These are phyloP conservation scores for Sugiyamaella japonica DNA, from an alignment of 1,139 yeast genomes.

Conservation along the genomic window DNA sequence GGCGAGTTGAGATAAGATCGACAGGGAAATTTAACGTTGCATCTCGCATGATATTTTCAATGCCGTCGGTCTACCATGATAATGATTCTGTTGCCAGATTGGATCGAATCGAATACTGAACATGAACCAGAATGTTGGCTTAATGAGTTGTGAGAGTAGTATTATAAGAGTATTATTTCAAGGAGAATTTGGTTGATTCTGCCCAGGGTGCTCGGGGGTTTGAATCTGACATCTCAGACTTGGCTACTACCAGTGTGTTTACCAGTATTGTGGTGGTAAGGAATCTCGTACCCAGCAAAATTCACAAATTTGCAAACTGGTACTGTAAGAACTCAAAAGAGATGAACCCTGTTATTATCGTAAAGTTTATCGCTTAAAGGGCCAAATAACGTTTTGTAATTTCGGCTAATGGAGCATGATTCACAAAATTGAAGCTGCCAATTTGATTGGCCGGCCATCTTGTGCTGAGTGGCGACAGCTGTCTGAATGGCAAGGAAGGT, in stretches of 20 bases:
- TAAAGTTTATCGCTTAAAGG: not conserved
- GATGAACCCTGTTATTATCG: not conserved
- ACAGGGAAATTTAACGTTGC: conserved; percentile 2
- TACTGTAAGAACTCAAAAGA: not conserved
- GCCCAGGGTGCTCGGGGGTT: too few relatives aligned
- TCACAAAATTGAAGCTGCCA: not conserved
- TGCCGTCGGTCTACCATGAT: too few relatives aligned
- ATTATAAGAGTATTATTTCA: too few relatives aligned
- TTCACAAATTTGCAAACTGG: not conserved
- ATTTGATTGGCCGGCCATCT: not conserved
- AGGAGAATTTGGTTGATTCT: too few relatives aligned
- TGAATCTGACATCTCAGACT: not conserved
- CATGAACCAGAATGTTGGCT: too few relatives aligned
- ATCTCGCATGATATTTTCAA: conserved; percentile 4
- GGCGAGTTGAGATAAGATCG: not conserved
- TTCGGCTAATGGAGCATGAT: conserved; percentile 1
- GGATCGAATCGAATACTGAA: too few relatives aligned
- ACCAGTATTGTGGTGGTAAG: not conserved
- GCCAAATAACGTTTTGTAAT: conserved; percentile 1
- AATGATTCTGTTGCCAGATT: too few relatives aligned
- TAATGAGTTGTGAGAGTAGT: too few relatives aligned
- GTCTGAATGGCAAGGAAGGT: not conserved
- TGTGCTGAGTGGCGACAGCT: not conserved
- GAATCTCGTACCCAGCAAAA: not conserved
- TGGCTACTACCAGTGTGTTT: not conserved